A percentile compares a stretch with the other conserved stretches of the same genome.
phyloP scores from a whole-genome alignment of 768 basidiomycete genomes.

The Kwoniella botswanensis region DNA sequence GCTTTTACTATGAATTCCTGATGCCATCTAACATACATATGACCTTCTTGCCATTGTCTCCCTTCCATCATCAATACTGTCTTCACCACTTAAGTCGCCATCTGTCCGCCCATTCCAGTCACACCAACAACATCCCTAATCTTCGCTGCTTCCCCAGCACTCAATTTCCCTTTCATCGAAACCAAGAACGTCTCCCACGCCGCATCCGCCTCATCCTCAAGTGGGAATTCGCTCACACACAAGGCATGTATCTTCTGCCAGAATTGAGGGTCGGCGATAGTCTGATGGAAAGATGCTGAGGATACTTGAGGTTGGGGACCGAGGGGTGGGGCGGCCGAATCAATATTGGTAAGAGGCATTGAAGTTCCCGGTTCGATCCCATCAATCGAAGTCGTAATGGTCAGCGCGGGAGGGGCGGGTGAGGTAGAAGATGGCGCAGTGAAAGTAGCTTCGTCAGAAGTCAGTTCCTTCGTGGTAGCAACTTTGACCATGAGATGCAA shows the following conservation, averaged over 20 bases:
- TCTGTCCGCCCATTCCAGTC: slow-evolving; percentile 37
- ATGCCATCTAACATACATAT: background rate
- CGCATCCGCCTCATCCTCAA: slow-evolving; percentile 67
- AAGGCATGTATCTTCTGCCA: slow-evolving; percentile 75
- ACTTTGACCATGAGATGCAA: slow-evolving; percentile 88
- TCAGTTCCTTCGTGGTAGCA: slow-evolving; percentile 56
- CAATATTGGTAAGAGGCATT: slow-evolving; percentile 63
- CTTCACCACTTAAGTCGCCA: slow-evolving; percentile 2
- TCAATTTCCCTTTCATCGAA: slow-evolving; percentile 78
- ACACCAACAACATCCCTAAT: slow-evolving; percentile 88
- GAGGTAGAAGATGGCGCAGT: slow-evolving; percentile 37
- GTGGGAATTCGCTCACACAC: slow-evolving; percentile 70
- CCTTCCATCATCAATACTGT: background rate
- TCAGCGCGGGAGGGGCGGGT: slow-evolving; percentile 40
- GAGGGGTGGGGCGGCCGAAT: slow-evolving; percentile 59
- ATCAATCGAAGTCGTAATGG: slow-evolving; percentile 49
- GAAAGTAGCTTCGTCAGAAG: slow-evolving; percentile 23
- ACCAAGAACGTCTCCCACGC: slow-evolving; percentile 88
- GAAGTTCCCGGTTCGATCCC: slow-evolving; percentile 39
- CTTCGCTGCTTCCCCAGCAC: slow-evolving; percentile 84
- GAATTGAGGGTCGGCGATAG: slow-evolving; percentile 77
- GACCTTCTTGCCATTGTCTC: background rate
- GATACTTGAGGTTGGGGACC: slow-evolving; percentile 55
- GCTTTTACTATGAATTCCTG: background rate
- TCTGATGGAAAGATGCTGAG: slow-evolving; percentile 65